A percentile compares a stretch with the other conserved stretches of the same genome.
phyloP scores from a whole-genome alignment of 371 early-diverging fungal species.

The Entomophthora muscae region DNA sequence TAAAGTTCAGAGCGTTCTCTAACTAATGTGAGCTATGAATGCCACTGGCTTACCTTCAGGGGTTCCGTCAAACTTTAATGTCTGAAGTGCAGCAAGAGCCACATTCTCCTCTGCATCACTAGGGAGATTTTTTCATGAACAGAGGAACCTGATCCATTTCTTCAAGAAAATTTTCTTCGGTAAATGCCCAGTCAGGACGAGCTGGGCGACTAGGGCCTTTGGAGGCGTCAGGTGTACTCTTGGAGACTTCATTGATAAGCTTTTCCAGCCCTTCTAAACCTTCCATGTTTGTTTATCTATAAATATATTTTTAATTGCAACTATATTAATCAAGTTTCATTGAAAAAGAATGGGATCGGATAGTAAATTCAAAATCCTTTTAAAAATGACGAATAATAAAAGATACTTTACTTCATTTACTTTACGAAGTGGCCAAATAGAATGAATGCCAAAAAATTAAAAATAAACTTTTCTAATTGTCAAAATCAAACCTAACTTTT shows the following conservation, averaged over 20 bases:
- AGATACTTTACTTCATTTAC: too few relatives aligned
- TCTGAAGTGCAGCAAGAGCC: slow-evolving; percentile 64
- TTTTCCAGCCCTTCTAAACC: background rate
- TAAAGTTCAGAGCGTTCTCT: slow-evolving; percentile 89
- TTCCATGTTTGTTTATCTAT: background rate
- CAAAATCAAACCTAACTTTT: too few relatives aligned
- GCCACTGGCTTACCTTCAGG: slow-evolving; percentile 51
- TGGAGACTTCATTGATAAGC: background rate
- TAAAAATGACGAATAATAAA: too few relatives aligned
- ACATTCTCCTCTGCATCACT: slow-evolving; percentile 58
- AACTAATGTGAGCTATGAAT: background rate
- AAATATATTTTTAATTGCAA: too few relatives aligned
- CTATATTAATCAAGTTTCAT: too few relatives aligned
- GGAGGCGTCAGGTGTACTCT: background rate
- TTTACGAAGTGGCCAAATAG: too few relatives aligned
- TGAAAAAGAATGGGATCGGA: too few relatives aligned
- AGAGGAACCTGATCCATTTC: slow-evolving; percentile 64
- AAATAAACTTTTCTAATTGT: too few relatives aligned
- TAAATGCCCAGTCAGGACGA: slow-evolving; percentile 5
- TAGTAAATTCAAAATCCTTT: too few relatives aligned
- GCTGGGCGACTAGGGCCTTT: slow-evolving; percentile 1
- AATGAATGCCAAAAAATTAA: too few relatives aligned
- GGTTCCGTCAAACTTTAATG: slow-evolving; percentile 80
- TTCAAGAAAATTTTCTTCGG: slow-evolving; percentile 24
- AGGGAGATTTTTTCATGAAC: slow-evolving; percentile 73